A percentile compares a stretch with the other conserved stretches of the same genome.
These are phyloP conservation scores for Colletotrichum liaoningense DNA, from an alignment of 2,329 filamentous ascomycete species.

Conservation along the genomic window DNA sequence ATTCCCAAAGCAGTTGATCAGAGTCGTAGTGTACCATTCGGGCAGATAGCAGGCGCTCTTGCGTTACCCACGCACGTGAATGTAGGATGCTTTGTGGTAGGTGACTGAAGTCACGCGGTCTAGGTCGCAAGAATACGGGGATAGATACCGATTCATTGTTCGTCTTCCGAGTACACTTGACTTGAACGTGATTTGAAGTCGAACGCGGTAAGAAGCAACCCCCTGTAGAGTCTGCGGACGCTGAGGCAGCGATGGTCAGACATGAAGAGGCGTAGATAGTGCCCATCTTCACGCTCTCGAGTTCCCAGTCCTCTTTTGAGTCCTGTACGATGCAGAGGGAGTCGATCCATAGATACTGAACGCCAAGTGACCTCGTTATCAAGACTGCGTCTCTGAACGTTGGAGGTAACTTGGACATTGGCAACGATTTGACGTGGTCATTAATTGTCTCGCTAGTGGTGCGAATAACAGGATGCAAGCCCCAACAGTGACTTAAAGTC, in stretches of 20 bases:
- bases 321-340: conserved; percentile 28
- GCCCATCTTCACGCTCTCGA: background rate
- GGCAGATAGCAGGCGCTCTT: conserved; percentile 39
- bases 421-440: background rate
- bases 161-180: background rate
- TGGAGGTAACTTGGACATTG: background rate
- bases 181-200: background rate
- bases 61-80: conserved; percentile 38
- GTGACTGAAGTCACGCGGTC: background rate
- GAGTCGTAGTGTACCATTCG: conserved; percentile 36
- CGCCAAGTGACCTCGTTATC: conserved; percentile 2
- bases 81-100: conserved; percentile 20
- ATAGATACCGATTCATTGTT: no score
- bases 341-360: conserved; percentile 26
- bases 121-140: background rate
- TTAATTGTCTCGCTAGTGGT: background rate
- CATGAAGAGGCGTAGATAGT: background rate
- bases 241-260: background rate
- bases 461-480: background rate
- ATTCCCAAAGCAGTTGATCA: conserved; percentile 38
- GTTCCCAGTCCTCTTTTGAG: background rate
- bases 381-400: conserved; percentile 18
- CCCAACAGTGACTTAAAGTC: conserved; percentile 12
- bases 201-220: background rate
- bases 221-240: background rate